A percentile compares a stretch with the other conserved stretches of the same genome.
Evolutionary conservation across 2,329 filamentous ascomycete species (phyloP).

Genomic region (Ceratocystis albifundus): DNA sequence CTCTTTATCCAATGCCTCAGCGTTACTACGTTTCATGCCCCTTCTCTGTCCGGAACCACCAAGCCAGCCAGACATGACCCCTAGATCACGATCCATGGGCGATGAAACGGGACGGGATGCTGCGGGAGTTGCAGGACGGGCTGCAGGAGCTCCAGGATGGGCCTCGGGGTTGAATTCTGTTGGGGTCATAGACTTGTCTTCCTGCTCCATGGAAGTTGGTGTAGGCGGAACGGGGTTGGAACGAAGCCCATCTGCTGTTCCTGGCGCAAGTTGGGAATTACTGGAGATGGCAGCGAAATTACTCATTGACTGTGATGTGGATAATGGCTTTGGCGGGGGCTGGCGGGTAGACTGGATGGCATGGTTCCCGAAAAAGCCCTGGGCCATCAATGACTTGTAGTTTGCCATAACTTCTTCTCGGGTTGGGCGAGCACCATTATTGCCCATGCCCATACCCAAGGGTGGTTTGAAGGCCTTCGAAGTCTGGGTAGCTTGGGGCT

Average conservation of each 20-base stretch:
- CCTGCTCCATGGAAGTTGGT: slow-evolving; percentile 17
- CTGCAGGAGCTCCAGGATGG: slow-evolving; percentile 24
- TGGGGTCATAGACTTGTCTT: slow-evolving; percentile 17
- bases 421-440: slow-evolving; percentile 20
- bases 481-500: background rate
- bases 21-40: slow-evolving; percentile 42
- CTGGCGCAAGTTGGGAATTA: slow-evolving; percentile 15
- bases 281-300: slow-evolving; percentile 21
- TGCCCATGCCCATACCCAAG: slow-evolving; percentile 20
- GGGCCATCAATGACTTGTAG: slow-evolving; percentile 46
- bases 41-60: slow-evolving; percentile 28
- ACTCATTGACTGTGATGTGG: slow-evolving; percentile 19
- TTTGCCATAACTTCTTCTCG: slow-evolving; percentile 44
- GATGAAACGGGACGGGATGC: slow-evolving; percentile 25
- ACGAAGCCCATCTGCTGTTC: slow-evolving; percentile 18
- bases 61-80: slow-evolving; percentile 13
- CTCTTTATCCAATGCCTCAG: slow-evolving; percentile 31
- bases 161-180: slow-evolving; percentile 22
- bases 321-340: slow-evolving; percentile 28
- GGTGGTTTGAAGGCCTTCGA: background rate
- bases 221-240: slow-evolving; percentile 22
- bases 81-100: slow-evolving; percentile 22
- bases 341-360: slow-evolving; percentile 47
- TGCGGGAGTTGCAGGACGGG: slow-evolving; percentile 17
- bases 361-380: slow-evolving; percentile 48